Evolutionary conservation across 2,329 filamentous ascomycete genomes (phyloP).

Genomic region (Kalmusia sp.): DNA sequence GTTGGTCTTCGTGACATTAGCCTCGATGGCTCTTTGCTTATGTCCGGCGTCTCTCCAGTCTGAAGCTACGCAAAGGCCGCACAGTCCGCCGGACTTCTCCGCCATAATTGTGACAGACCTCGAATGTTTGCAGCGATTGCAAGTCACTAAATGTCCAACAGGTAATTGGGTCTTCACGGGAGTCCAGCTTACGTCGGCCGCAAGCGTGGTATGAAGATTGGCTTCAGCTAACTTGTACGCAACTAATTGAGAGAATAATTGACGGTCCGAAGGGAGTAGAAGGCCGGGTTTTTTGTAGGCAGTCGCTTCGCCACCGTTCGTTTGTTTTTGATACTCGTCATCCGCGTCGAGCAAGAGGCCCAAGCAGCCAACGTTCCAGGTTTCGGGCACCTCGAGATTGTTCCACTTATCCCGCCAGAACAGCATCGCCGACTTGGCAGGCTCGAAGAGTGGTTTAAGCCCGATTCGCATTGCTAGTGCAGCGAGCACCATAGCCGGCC

Average conservation of each 20-base stretch:
- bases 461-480: constrained; percentile 59
- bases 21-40: constrained; percentile 22
- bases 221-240: constrained; percentile 56
- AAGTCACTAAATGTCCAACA: constrained; percentile 54
- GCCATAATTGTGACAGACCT: constrained; percentile 61
- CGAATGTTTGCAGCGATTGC: constrained; percentile 53
- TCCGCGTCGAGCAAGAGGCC: constrained; percentile 58
- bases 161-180: constrained; percentile 54
- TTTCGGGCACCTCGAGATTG: constrained; percentile 57
- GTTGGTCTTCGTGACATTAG: constrained; percentile 35
- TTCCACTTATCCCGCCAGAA: constrained; percentile 56
- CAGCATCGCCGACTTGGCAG: constrained; percentile 53
- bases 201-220: constrained; percentile 55
- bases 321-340: constrained; percentile 22
- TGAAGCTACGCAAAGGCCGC: constrained; percentile 50
- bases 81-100: constrained; percentile 36
- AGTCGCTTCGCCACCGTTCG: not conserved
- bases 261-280: constrained; percentile 47
- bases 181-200: constrained; percentile 54
- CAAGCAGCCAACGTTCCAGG: constrained; percentile 57
- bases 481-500: constrained; percentile 56
- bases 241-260: constrained; percentile 55
- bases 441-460: constrained; percentile 50
- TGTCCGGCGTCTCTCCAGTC: constrained; percentile 26
- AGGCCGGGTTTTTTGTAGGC: constrained; percentile 41